Evolutionary conservation across 176 grass and related monocot genomes (phyloP).

Genomic region (Aegilops tauschii): DNA sequence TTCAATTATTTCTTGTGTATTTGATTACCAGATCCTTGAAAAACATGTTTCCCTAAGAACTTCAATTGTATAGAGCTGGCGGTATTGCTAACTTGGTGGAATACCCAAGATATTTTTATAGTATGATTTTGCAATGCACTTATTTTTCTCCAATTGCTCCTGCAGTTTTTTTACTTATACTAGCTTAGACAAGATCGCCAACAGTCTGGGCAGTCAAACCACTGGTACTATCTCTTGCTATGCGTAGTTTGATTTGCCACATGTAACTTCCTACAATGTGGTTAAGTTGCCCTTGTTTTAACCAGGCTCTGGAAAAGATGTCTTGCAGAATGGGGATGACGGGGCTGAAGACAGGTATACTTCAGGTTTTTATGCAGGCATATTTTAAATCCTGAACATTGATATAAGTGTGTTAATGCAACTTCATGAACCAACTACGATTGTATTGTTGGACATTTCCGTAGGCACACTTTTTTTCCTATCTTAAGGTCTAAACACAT

Average conservation of each 20-base stretch:
- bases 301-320: conserved; percentile 40
- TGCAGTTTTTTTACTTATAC: conserved; percentile 90
- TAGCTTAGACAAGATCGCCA: conserved; percentile 79
- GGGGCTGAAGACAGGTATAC: conserved; percentile 46
- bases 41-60: neutral
- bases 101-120: neutral
- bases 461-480: neutral
- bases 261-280: neutral
- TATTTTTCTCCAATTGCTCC: conserved; percentile 1
- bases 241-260: conserved; percentile 1
- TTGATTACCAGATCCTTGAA: neutral
- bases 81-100: neutral
- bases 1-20: conserved; percentile 3
- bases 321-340: conserved; percentile 24
- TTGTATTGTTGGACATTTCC: neutral
- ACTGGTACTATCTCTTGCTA: conserved; percentile 28
- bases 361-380: neutral
- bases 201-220: conserved; percentile 45
- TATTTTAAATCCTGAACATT: neutral
- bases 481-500: neutral
- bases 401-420: neutral
- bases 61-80: neutral
- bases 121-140: neutral
- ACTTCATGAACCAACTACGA: neutral
- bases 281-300: conserved; percentile 14